Conservation (phyloP, 2,329 filamentous ascomycete genomes). For the Paraconiothyrium brasiliense region DNA sequence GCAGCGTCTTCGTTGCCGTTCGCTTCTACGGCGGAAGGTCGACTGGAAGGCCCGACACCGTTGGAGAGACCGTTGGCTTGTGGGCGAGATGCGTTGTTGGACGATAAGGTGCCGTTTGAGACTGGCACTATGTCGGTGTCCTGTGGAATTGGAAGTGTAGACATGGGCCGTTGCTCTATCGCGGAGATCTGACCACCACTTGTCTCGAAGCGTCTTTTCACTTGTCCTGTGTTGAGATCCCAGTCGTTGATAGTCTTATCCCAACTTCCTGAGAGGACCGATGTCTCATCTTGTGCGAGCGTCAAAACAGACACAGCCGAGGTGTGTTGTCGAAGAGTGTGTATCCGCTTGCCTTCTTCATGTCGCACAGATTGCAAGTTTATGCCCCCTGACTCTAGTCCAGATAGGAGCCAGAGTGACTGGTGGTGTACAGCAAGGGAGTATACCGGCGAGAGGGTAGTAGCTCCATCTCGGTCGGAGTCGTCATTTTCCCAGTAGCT, state of each 20-base stretch:
- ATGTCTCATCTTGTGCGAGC: conserved; percentile 84
- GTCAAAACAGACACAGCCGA: conserved; percentile 91
- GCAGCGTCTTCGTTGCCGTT: conserved; percentile 65
- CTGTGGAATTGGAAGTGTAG: conserved; percentile 76
- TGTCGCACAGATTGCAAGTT: conserved; percentile 93
- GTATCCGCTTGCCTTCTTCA: conserved; percentile 91
- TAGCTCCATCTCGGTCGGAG: conserved; percentile 51
- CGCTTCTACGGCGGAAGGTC: conserved; percentile 35
- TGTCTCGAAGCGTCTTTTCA: conserved; percentile 78
- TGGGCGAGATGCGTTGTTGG: conserved; percentile 73
- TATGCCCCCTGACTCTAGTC: conserved; percentile 88
- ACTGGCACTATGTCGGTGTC: conserved; percentile 67
- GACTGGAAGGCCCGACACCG: conserved; percentile 45
- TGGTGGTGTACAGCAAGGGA: conserved; percentile 90
- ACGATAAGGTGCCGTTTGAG: conserved; percentile 74
- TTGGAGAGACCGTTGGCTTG: conserved; percentile 64
- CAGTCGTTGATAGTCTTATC: conserved; percentile 94
- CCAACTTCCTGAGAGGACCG: conserved; percentile 92
- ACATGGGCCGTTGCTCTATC: conserved; percentile 84
- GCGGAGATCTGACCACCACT: conserved; percentile 86
- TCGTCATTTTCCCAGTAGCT: conserved; percentile 99
- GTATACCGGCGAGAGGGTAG: conserved; percentile 84
- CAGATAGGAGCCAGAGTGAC: conserved; percentile 89
- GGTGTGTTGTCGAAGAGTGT: conserved; percentile 81
- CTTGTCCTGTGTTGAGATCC: conserved; percentile 88